Percentiles rank a stretch among this genome's conserved stretches.
Conservation (phyloP, 768 basidiomycete genomes). For the Leccinum fibrillosum region DNA sequence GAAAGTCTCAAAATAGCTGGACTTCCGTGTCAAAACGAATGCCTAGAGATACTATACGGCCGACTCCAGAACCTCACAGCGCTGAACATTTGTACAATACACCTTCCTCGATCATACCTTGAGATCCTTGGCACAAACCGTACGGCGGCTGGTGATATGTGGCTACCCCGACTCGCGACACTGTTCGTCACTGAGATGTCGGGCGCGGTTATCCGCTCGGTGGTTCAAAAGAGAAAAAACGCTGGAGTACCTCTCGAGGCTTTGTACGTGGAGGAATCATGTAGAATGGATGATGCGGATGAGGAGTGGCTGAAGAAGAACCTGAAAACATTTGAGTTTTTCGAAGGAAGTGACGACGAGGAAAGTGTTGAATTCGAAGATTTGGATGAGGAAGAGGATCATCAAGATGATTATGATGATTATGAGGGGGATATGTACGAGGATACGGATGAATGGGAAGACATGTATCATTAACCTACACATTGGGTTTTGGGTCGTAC, state of each 20-base stretch:
- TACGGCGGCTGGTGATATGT: constrained; percentile 10
- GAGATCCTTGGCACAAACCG: constrained; percentile 10
- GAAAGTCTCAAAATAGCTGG: constrained; percentile 51
- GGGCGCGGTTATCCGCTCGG: constrained; percentile 38
- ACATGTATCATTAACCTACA: constrained; percentile 2
- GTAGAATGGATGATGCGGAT: constrained; percentile 40
- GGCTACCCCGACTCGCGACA: constrained; percentile 50
- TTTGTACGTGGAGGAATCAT: constrained; percentile 44
- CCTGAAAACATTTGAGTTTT: constrained; percentile 50
- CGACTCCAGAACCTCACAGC: constrained; percentile 46
- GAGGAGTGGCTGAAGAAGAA: constrained; percentile 51
- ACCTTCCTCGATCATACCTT: constrained; percentile 30
- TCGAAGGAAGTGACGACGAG: constrained; percentile 54
- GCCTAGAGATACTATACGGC: constrained; percentile 38
- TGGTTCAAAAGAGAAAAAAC: constrained; percentile 43
- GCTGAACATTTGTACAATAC: constrained; percentile 37
- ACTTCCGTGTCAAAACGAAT: constrained; percentile 40
- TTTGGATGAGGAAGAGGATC: background rate
- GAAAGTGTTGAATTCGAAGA: constrained; percentile 30
- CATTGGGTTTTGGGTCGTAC: background rate
- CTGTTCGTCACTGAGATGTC: constrained; percentile 45
- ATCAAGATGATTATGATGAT: background rate
- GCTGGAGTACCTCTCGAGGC: constrained; percentile 45
- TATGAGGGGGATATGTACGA: constrained; percentile 1
- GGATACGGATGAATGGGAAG: constrained; percentile 6